These are phyloP conservation scores for Linum tenue DNA, from an alignment of 345 rosid genomes.

Conservation along the genomic window DNA sequence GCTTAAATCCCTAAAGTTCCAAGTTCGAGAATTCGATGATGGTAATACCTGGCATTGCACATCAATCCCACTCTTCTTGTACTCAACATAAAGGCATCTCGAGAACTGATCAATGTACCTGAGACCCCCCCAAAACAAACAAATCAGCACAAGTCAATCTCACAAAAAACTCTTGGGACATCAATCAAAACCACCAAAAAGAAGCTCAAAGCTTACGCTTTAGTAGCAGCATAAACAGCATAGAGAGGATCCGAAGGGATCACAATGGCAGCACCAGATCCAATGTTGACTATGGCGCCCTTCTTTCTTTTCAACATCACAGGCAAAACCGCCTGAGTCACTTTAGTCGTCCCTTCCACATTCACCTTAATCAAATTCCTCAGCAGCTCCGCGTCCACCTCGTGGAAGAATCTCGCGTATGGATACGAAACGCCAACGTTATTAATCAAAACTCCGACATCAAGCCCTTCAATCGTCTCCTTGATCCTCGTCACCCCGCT, in stretches of 20 bases:
- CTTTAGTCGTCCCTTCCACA: slow-evolving; percentile 88
- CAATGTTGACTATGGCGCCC: slow-evolving; percentile 89
- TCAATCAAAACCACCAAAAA: not conserved
- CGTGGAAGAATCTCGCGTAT: slow-evolving; percentile 86
- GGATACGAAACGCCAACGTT: slow-evolving; percentile 94
- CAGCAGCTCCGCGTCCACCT: slow-evolving; percentile 62
- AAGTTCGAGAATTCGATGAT: too few species aligned
- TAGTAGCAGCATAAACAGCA: slow-evolving; percentile 80
- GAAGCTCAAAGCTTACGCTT: slow-evolving; percentile 44
- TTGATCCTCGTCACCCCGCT: slow-evolving; percentile 58
- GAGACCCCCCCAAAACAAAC: slow-evolving; percentile 7
- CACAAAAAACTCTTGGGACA: not conserved
- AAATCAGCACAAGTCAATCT: not conserved
- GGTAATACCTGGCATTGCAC: slow-evolving; percentile 36
- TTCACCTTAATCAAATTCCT: slow-evolving; percentile 60
- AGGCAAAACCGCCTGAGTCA: slow-evolving; percentile 70
- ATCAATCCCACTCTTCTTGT: slow-evolving; percentile 69
- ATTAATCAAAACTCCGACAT: slow-evolving; percentile 73
- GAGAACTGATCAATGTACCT: slow-evolving; percentile 93
- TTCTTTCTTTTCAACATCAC: slow-evolving; percentile 77
- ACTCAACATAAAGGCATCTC: slow-evolving; percentile 82
- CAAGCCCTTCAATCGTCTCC: slow-evolving; percentile 61
- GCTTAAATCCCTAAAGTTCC: too few species aligned
- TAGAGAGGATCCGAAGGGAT: slow-evolving; percentile 96
- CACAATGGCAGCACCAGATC: slow-evolving; percentile 85